phyloP scores from a whole-genome alignment of 1,284 basidiomycete genomes.

The Bjerkandera adusta region DNA sequence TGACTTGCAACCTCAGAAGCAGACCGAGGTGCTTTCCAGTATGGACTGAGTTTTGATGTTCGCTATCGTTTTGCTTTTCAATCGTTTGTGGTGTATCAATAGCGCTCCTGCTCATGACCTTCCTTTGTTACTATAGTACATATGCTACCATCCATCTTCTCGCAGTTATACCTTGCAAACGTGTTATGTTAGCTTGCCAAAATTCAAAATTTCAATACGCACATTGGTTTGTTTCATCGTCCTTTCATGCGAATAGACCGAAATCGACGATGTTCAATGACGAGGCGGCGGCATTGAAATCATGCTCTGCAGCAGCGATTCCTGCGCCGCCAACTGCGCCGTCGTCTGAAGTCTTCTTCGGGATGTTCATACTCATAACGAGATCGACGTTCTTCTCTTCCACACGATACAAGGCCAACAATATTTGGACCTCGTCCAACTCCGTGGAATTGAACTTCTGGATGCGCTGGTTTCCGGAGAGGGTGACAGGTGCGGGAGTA shows the following conservation, averaged over 20 bases:
- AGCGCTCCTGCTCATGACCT: too few relatives aligned
- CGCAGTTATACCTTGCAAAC: too few relatives aligned
- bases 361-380: conserved; percentile 81
- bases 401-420: conserved; percentile 81
- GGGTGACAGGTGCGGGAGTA: conserved; percentile 58
- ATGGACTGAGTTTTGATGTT: neutral
- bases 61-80: neutral
- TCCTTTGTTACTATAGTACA: too few relatives aligned
- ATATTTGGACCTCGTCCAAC: conserved; percentile 71
- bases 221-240: neutral
- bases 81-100: conserved; percentile 14
- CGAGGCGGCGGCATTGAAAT: conserved; percentile 57
- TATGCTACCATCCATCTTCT: too few relatives aligned
- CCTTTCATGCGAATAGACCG: conserved; percentile 67
- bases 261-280: conserved; percentile 74
- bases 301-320: conserved; percentile 37
- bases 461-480: conserved; percentile 71
- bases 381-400: conserved; percentile 70
- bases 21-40: conserved; percentile 2
- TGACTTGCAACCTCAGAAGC: conserved; percentile 15
- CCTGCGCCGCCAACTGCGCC: conserved; percentile 39
- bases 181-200: too few relatives aligned
- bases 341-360: conserved; percentile 45
- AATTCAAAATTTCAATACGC: neutral
- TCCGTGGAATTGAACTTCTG: conserved; percentile 70